Conservation (phyloP, 148 eudicot genomes). For the Cornus controversa region DNA sequence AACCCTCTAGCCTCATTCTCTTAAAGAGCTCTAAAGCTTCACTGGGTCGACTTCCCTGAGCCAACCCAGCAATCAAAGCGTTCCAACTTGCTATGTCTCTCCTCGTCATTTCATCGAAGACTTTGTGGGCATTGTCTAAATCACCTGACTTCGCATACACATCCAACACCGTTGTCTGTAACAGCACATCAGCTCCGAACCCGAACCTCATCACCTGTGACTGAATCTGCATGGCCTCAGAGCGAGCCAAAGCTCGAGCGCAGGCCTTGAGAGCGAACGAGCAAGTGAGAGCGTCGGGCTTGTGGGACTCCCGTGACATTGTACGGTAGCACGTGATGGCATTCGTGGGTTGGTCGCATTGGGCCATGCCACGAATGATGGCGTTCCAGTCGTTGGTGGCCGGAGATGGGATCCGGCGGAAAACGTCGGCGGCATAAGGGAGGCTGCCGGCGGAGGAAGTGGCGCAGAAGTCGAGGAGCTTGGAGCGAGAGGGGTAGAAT, state of each 20-base stretch:
- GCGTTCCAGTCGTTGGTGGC: conserved; percentile 69
- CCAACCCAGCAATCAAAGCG: conserved; percentile 72
- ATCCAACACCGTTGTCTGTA: conserved; percentile 69
- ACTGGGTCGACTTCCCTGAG: conserved; percentile 54
- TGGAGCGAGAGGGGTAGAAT: conserved; percentile 39
- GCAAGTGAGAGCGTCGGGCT: conserved; percentile 78
- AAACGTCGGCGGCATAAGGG: conserved; percentile 49
- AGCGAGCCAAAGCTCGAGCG: conserved; percentile 51
- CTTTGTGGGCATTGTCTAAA: conserved; percentile 37
- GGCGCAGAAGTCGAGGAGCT: conserved; percentile 60
- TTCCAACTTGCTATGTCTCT: conserved; percentile 79
- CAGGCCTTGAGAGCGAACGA: conserved; percentile 83
- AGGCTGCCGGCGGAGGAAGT: conserved; percentile 44
- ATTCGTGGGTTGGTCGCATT: conserved; percentile 36
- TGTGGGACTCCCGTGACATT: conserved; percentile 42
- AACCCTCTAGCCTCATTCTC: conserved; percentile 28
- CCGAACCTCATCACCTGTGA: conserved; percentile 49
- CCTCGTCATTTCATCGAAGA: conserved; percentile 71
- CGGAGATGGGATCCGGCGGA: conserved; percentile 44
- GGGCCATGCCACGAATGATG: conserved; percentile 67
- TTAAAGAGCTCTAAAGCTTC: conserved; percentile 58
- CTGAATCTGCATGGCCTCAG: conserved; percentile 54
- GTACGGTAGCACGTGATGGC: conserved; percentile 41
- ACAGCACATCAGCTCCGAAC: conserved; percentile 43
- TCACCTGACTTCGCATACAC: conserved; percentile 66